phyloP scores from a whole-genome alignment of 2,329 filamentous ascomycete genomes.

The Fusarium albidum region DNA sequence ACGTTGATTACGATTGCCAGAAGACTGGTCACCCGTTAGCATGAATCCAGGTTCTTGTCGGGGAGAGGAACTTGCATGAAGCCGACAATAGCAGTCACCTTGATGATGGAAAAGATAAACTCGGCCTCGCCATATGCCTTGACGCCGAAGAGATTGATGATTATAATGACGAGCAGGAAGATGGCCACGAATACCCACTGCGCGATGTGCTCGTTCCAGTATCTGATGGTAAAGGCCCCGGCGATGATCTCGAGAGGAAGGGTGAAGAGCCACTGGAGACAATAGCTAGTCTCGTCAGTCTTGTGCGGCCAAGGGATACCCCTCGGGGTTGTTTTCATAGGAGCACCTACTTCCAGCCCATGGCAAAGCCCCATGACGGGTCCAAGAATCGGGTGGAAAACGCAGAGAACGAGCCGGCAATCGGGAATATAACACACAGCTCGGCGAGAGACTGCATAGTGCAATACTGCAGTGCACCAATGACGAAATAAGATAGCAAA shows the following conservation, averaged over 20 bases:
- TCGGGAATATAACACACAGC: slow-evolving; percentile 87
- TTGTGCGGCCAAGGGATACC: not conserved
- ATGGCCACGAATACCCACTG: slow-evolving; percentile 82
- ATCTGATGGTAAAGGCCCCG: slow-evolving; percentile 82
- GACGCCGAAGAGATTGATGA: slow-evolving; percentile 88
- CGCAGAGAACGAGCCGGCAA: slow-evolving; percentile 90
- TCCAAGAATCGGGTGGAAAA: slow-evolving; percentile 96
- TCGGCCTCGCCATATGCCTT: slow-evolving; percentile 90
- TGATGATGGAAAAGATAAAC: slow-evolving; percentile 86
- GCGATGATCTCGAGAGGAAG: slow-evolving; percentile 88
- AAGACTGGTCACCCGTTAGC: slow-evolving; percentile 65
- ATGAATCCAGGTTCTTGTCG: too few relatives aligned
- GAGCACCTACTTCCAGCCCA: slow-evolving; percentile 84
- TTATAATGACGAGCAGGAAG: slow-evolving; percentile 78
- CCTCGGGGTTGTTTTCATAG: accelerated
- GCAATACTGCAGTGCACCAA: slow-evolving; percentile 89
- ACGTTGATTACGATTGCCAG: slow-evolving; percentile 87
- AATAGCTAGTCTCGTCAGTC: slow-evolving; percentile 66
- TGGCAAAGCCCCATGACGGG: slow-evolving; percentile 92
- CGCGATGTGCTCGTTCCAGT: slow-evolving; percentile 73
- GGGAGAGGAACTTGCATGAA: slow-evolving; percentile 73
- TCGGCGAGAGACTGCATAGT: slow-evolving; percentile 93
- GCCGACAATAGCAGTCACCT: slow-evolving; percentile 84
- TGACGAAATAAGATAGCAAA: slow-evolving; percentile 76
- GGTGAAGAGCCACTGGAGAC: slow-evolving; percentile 85